phyloP scores from a whole-genome alignment of 257 asterid genomes.

The Rhazya stricta region DNA sequence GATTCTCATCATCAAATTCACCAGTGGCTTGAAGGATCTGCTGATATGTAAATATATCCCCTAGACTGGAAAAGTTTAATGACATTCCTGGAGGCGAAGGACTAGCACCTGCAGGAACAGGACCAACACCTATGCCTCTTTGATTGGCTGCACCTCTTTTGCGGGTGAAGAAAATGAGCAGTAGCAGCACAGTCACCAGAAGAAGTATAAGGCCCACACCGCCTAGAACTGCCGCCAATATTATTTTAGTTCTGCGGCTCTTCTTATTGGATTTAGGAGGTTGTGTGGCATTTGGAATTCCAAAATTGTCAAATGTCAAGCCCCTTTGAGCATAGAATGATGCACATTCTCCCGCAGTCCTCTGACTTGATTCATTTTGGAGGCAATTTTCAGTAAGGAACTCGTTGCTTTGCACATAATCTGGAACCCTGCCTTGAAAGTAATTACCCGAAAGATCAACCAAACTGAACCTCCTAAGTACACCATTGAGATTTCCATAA shows the following conservation, averaged over 20 bases:
- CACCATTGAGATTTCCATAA: constrained; percentile 64
- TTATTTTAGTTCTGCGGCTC: constrained; percentile 37
- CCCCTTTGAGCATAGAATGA: constrained; percentile 65
- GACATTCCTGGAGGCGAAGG: constrained; percentile 48
- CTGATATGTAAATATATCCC: constrained; percentile 69
- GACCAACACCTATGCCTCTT: constrained; percentile 60
- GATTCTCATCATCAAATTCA: constrained; percentile 51
- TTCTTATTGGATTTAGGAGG: constrained; percentile 35
- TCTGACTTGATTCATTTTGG: constrained; percentile 47
- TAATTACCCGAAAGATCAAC: constrained; percentile 68
- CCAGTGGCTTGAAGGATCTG: constrained; percentile 77
- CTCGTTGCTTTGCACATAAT: constrained; percentile 41
- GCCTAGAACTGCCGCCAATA: constrained; percentile 71
- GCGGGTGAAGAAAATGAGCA: constrained; percentile 51
- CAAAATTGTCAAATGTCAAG: constrained; percentile 73
- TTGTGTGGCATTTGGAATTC: constrained; percentile 41
- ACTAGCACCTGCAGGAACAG: constrained; percentile 51
- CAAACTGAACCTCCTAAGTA: constrained; percentile 43
- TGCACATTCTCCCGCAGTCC: constrained; percentile 51
- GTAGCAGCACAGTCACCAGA: constrained; percentile 26
- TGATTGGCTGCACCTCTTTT: constrained; percentile 49
- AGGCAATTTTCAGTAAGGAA: constrained; percentile 58
- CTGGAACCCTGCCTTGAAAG: constrained; percentile 68
- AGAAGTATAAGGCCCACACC: constrained; percentile 55
- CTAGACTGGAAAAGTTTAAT: constrained; percentile 52